Conservation (phyloP, 768 basidiomycete species). For the Lentinula sp. region DNA sequence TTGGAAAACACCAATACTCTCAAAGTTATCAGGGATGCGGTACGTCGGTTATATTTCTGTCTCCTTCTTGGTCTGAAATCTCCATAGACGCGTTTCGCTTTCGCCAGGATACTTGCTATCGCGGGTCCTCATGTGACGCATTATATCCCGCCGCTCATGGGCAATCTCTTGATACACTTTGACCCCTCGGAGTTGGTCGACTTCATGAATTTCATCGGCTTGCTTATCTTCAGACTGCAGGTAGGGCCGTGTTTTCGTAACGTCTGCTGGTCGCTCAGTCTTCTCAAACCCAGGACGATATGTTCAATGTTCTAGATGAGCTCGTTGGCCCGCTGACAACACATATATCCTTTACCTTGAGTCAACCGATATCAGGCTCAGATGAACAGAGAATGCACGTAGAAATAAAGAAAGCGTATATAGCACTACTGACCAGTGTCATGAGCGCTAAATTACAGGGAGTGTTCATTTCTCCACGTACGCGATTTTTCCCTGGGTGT, state of each 20-base stretch:
- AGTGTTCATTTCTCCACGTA: conserved; percentile 86
- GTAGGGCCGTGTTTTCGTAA: conserved; percentile 29
- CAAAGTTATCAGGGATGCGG: conserved; percentile 88
- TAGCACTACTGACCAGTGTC: conserved; percentile 73
- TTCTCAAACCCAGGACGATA: conserved; percentile 52
- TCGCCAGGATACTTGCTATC: conserved; percentile 86
- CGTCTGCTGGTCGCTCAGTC: background rate
- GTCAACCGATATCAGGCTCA: conserved; percentile 79
- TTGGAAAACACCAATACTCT: conserved; percentile 85
- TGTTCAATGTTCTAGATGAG: conserved; percentile 86
- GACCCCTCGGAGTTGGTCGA: conserved; percentile 91
- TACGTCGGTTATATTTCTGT: conserved; percentile 30
- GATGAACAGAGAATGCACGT: conserved; percentile 77
- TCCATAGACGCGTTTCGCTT: conserved; percentile 81
- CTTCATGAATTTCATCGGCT: conserved; percentile 91
- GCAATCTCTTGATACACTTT: conserved; percentile 84
- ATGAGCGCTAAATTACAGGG: conserved; percentile 76
- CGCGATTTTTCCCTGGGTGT: conserved; percentile 18
- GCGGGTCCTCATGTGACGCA: conserved; percentile 83
- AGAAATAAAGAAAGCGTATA: conserved; percentile 86
- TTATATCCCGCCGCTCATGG: conserved; percentile 85
- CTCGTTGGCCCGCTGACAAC: conserved; percentile 80
- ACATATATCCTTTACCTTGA: conserved; percentile 73
- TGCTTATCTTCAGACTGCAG: conserved; percentile 88
- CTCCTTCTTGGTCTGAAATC: conserved; percentile 6